Evolutionary conservation across 139 green algal species (phyloP).

Genomic region (Chlamydomonas sp.): DNA sequence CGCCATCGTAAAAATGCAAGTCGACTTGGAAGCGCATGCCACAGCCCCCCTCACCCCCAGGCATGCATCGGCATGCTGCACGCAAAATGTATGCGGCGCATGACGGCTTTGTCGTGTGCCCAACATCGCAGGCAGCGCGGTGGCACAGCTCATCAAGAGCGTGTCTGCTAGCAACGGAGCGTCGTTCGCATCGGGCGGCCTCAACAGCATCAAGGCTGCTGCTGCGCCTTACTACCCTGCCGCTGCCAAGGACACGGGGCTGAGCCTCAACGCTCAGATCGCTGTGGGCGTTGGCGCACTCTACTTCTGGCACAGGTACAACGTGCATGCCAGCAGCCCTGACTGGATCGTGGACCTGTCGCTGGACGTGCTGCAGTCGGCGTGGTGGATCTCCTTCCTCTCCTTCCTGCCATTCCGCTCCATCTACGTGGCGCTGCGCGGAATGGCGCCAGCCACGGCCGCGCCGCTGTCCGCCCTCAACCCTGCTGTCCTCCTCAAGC

Average conservation of each 20-base stretch:
- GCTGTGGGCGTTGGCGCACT: conserved; percentile 13
- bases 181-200: conserved; percentile 11
- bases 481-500: conserved; percentile 25
- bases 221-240: conserved; percentile 29
- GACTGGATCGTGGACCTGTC: conserved; percentile 48
- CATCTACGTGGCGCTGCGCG: conserved; percentile 31
- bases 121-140: conserved; percentile 29
- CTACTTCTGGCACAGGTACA: conserved; percentile 24
- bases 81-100: too few relatives aligned
- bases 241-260: conserved; percentile 11
- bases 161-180: conserved; percentile 26
- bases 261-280: conserved; percentile 23
- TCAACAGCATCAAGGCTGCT: conserved; percentile 22
- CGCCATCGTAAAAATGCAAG: too few relatives aligned
- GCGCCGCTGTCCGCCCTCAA: conserved; percentile 23
- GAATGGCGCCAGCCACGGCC: conserved; percentile 25
- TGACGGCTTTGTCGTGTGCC: too few relatives aligned
- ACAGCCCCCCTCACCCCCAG: too few relatives aligned
- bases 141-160: conserved; percentile 29
- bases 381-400: conserved; percentile 37
- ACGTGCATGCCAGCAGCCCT: conserved; percentile 28
- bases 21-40: too few relatives aligned
- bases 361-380: conserved; percentile 38
- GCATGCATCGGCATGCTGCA: too few relatives aligned
- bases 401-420: conserved; percentile 40